phyloP scores from a whole-genome alignment of 768 basidiomycete genomes.

The Lactarius vividus region DNA sequence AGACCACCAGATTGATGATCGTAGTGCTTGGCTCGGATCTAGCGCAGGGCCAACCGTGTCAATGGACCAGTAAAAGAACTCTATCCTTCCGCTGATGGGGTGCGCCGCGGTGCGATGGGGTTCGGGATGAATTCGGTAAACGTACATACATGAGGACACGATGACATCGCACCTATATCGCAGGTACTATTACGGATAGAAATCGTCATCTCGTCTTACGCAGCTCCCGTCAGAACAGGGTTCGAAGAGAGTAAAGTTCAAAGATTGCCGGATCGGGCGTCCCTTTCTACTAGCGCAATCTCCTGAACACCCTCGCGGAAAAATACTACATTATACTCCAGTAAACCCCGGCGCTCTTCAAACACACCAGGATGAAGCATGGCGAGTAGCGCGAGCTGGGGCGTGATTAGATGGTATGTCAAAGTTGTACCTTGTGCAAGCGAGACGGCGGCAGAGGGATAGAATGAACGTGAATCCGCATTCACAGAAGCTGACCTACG shows the following conservation, averaged over 20 bases:
- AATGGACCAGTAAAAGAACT: not conserved
- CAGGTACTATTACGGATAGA: not conserved
- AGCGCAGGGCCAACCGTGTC: not conserved
- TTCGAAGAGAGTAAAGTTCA: constrained; percentile 4
- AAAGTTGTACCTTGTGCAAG: constrained; percentile 71
- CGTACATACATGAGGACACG: constrained; percentile 9
- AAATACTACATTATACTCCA: constrained; percentile 87
- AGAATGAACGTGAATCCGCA: constrained; percentile 47
- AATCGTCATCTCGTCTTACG: not conserved
- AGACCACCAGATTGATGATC: not conserved
- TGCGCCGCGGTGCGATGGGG: not conserved
- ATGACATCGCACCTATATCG: not conserved
- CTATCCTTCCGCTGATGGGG: not conserved
- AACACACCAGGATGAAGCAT: constrained; percentile 71
- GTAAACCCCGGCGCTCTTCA: constrained; percentile 66
- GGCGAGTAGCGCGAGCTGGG: constrained; percentile 66
- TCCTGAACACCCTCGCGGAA: constrained; percentile 81
- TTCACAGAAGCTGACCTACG: constrained; percentile 25
- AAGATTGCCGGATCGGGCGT: constrained; percentile 36
- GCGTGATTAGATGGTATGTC: constrained; percentile 79
- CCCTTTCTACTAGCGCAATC: constrained; percentile 73
- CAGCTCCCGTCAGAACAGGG: not conserved
- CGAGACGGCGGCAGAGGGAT: constrained; percentile 66
- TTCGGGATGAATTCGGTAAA: constrained; percentile 2
- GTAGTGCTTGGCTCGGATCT: not conserved